Evolutionary conservation across 345 rosid genomes (phyloP).

Genomic region (Populus pruinosa): DNA sequence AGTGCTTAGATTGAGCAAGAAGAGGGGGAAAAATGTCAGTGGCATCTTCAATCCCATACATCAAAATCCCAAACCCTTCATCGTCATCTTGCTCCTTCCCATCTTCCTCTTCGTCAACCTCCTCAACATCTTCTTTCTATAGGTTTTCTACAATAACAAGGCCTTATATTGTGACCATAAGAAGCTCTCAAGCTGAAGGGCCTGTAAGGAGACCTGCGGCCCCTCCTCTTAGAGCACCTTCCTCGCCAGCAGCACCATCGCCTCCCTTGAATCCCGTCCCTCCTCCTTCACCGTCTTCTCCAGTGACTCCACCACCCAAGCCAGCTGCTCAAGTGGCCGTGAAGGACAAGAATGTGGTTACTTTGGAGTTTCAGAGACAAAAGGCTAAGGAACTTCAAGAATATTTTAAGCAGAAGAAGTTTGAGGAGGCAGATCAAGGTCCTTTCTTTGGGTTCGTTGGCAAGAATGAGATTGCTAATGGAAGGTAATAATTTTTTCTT

Average conservation of each 20-base stretch:
- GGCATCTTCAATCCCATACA: conserved; percentile 58
- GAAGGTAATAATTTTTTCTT: conserved; percentile 50
- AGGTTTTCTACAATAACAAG: conserved; percentile 46
- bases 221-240: conserved; percentile 52
- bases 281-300: conserved; percentile 31
- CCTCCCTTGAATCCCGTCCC: conserved; percentile 43
- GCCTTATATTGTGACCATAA: conserved; percentile 44
- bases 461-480: conserved; percentile 88
- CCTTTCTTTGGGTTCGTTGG: conserved; percentile 85
- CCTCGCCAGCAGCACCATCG: conserved; percentile 19
- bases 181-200: conserved; percentile 78
- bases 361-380: conserved; percentile 86
- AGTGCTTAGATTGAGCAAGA: background rate
- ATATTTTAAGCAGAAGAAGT: conserved; percentile 80
- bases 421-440: conserved; percentile 79
- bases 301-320: conserved; percentile 22
- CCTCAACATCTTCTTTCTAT: conserved; percentile 31
- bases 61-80: conserved; percentile 56
- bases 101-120: conserved; percentile 33
- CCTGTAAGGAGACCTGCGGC: conserved; percentile 86
- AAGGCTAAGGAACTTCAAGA: conserved; percentile 89
- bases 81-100: conserved; percentile 35
- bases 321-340: conserved; percentile 25
- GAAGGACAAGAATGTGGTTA: conserved; percentile 39
- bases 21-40: conserved; percentile 44